Evolutionary conservation across 805 yeast species (phyloP).

Genomic region (Sungouiella thailandica): DNA sequence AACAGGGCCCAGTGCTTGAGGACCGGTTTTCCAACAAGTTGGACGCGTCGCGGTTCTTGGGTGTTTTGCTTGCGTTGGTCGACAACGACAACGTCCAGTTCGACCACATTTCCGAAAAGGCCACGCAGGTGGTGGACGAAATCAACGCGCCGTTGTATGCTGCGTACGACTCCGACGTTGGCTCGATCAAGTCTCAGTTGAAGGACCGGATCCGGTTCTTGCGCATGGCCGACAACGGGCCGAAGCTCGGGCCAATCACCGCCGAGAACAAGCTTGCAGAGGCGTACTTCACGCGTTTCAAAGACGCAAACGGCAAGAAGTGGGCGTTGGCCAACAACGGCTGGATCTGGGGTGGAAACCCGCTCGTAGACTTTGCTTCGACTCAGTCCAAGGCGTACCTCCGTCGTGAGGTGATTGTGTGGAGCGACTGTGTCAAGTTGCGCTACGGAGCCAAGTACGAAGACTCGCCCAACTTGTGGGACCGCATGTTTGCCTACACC

Average conservation of each 20-base stretch:
- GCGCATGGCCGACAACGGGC: slow-evolving; percentile 79
- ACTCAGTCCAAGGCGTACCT: slow-evolving; percentile 71
- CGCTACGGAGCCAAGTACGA: slow-evolving; percentile 74
- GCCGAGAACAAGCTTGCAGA: slow-evolving; percentile 63
- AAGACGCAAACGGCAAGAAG: slow-evolving; percentile 45
- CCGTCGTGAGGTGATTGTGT: slow-evolving; percentile 87
- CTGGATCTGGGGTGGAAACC: slow-evolving; percentile 98
- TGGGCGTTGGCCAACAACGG: slow-evolving; percentile 91
- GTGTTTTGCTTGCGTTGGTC: slow-evolving; percentile 37
- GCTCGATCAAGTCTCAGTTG: slow-evolving; percentile 61
- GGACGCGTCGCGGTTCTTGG: slow-evolving; percentile 46
- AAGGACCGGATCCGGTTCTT: slow-evolving; percentile 71
- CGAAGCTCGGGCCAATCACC: slow-evolving; percentile 62
- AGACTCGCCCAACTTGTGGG: slow-evolving; percentile 90
- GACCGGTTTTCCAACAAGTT: slow-evolving; percentile 52
- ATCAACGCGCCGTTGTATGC: slow-evolving; percentile 69
- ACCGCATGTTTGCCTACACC: slow-evolving; percentile 76
- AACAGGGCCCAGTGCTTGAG: slow-evolving; percentile 39
- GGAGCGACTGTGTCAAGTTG: slow-evolving; percentile 96
- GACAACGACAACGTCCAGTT: slow-evolving; percentile 17
- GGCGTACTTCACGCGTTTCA: slow-evolving; percentile 79
- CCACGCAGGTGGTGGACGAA: slow-evolving; percentile 61
- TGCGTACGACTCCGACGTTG: slow-evolving; percentile 70
- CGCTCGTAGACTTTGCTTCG: slow-evolving; percentile 90
- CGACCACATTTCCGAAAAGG: slow-evolving; percentile 27